Base-by-base conservation (phyloP, 2,329 filamentous ascomycete genomes). In the Neophaeococcomyces aloes region DNA sequence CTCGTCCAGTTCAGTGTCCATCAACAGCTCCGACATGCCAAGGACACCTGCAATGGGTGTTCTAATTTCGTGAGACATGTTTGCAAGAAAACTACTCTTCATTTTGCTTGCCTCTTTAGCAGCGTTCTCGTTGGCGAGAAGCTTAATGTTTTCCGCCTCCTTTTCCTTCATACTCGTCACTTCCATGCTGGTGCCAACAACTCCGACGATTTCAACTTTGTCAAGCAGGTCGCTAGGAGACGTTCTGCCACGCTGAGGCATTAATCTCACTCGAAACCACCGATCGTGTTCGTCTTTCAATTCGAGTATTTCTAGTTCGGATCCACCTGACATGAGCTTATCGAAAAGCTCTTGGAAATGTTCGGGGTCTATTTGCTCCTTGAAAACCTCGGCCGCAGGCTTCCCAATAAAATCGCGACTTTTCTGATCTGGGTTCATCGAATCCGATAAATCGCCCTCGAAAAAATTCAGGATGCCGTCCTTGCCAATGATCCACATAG, bases 1-100 rank as follows among this genome's bases (percentile, higher is more conserved):
- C n/a, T 74, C 69, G 42, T 78, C 71, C 18, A 88, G 62, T 13
- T 75, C 64, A 57, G 79, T 83, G 48, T 85, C 81, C 23, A 80
- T 67, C 6, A 88, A 64, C 7, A 89, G 66, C 54, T 88, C 83
- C 1, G 79, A 77, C 82, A 87, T 87, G 18, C 83, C 83, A 47
- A 88, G 79, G 4, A 88, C 82, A 15, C 84, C 84, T 1, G 81
- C 83, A 49, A 89, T 87, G 1, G 84, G 84, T 0, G 81, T 86
- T 33, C 80, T 71, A 38, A 86, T 85, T 57, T 86, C 82, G 57
- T 86, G 82, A n/a, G 78, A 83, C 81, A 86, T 86, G 61, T 85
- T 84, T 31, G 81, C 81, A 34, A 84, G 66, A 54, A 88, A 88
- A 51, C 85, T 82, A 52, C 78, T 83, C 65, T 89, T 91, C 57